Evolutionary conservation across 345 rosid species (phyloP).

Genomic region (Citrus australasica): DNA sequence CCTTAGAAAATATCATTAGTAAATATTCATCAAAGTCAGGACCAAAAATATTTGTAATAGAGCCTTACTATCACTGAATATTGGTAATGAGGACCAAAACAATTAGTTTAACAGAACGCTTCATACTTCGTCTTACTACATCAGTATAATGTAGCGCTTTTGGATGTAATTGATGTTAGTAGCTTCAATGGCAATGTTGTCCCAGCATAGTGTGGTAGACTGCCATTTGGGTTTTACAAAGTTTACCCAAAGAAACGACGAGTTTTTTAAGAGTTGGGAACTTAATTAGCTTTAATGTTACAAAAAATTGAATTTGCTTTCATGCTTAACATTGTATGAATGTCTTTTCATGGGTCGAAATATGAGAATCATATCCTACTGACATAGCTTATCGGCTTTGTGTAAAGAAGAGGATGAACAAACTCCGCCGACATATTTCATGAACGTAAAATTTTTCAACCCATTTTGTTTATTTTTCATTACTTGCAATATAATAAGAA

Average conservation of each 20-base stretch:
- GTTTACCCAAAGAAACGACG: background rate
- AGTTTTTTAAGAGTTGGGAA: background rate
- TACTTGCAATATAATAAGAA: background rate
- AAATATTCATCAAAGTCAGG: background rate
- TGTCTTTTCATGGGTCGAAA: background rate
- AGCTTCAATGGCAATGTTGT: background rate
- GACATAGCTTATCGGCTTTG: background rate
- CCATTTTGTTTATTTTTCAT: background rate
- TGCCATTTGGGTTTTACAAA: background rate
- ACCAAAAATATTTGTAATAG: background rate
- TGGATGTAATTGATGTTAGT: background rate
- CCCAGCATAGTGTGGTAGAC: background rate
- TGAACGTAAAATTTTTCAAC: background rate
- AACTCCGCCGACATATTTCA: background rate
- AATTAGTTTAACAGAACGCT: background rate
- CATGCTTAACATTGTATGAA: background rate
- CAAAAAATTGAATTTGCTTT: background rate
- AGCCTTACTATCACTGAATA: background rate
- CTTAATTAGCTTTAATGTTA: background rate
- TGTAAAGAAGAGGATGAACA: background rate
- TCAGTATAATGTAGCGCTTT: background rate
- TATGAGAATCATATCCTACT: background rate
- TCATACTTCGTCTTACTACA: background rate
- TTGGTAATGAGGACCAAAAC: background rate
- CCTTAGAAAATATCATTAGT: background rate